Conservation (phyloP, 1,284 basidiomycete species). For the Pseudozyma hubeiensis region DNA sequence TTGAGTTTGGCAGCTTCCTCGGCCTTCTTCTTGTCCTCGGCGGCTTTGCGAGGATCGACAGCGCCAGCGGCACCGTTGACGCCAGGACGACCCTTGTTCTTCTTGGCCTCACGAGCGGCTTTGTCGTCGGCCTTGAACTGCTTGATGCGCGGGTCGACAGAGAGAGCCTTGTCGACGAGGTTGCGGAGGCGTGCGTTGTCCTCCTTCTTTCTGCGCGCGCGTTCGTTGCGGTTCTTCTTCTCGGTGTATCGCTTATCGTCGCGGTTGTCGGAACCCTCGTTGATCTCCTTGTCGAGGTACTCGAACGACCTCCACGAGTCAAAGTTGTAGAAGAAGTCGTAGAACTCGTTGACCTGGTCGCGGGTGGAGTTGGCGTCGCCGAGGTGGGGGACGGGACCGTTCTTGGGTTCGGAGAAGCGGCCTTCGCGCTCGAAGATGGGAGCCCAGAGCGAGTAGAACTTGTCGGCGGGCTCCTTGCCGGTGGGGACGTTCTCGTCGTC, state of each 20-base stretch:
- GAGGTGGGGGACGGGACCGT: slow-evolving; percentile 85
- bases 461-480: slow-evolving; percentile 71
- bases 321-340: slow-evolving; percentile 99
- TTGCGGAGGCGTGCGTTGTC: slow-evolving; percentile 89
- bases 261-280: slow-evolving; percentile 95
- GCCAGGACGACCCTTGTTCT: slow-evolving; percentile 74
- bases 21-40: slow-evolving; percentile 71
- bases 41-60: slow-evolving; percentile 49
- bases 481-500: slow-evolving; percentile 74
- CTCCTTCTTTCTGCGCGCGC: slow-evolving; percentile 95
- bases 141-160: slow-evolving; percentile 93
- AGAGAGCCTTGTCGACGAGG: slow-evolving; percentile 87
- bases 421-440: slow-evolving; percentile 91
- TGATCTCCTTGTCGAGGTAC: slow-evolving; percentile 97
- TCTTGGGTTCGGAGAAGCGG: slow-evolving; percentile 81
- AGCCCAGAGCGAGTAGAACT: slow-evolving; percentile 76
- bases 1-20: slow-evolving; percentile 79
- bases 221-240: slow-evolving; percentile 99
- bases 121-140: slow-evolving; percentile 97
- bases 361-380: slow-evolving; percentile 81
- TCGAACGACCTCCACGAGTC: slow-evolving; percentile 98
- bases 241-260: slow-evolving; percentile 99
- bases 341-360: slow-evolving; percentile 89
- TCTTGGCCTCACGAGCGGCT: slow-evolving; percentile 92
- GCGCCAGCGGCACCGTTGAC: slow-evolving; percentile 63